Evolutionary conservation across 2,329 filamentous ascomycete species (phyloP).

Genomic region (Balansia obtecta): DNA sequence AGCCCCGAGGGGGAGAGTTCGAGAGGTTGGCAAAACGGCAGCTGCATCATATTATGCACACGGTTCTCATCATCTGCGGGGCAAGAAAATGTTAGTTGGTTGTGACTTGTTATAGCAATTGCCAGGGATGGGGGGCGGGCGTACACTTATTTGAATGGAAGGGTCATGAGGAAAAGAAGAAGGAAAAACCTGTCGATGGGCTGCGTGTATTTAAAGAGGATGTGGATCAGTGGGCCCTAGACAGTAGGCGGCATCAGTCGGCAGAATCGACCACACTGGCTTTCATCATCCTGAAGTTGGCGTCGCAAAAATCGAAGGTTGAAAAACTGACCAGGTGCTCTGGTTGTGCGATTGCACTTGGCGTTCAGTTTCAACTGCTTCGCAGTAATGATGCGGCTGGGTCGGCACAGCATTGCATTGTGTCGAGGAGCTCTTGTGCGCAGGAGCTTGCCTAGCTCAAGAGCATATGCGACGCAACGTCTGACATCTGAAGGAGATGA

Average conservation of each 20-base stretch:
- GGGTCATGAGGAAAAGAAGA: slow-evolving; percentile 62
- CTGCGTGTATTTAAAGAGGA: slow-evolving; percentile 24
- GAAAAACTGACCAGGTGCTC: background rate
- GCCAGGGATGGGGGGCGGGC: slow-evolving; percentile 25
- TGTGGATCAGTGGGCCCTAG: slow-evolving; percentile 2
- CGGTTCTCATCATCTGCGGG: slow-evolving; percentile 96
- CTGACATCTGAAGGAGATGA: background rate
- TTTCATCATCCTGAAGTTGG: background rate
- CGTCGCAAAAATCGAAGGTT: background rate
- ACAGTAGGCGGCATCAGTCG: slow-evolving; percentile 3
- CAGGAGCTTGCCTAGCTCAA: slow-evolving; percentile 1
- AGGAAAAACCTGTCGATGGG: slow-evolving; percentile 18
- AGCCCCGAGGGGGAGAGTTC: slow-evolving; percentile 83
- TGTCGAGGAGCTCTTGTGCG: slow-evolving; percentile 6
- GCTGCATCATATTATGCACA: slow-evolving; percentile 82
- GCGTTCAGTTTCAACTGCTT: slow-evolving; percentile 2
- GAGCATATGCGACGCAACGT: slow-evolving; percentile 4
- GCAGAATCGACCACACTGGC: background rate
- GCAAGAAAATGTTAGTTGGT: slow-evolving; percentile 21
- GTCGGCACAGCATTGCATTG: slow-evolving; percentile 13
- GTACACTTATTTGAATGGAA: slow-evolving; percentile 98
- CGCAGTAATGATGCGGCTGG: slow-evolving; percentile 14
- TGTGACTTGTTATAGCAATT: slow-evolving; percentile 13
- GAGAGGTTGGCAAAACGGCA: slow-evolving; percentile 50
- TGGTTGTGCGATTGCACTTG: background rate